A percentile compares a stretch with the other conserved stretches of the same genome.
These are phyloP conservation scores for Dovyalis caffra DNA, from an alignment of 345 rosid species.

Conservation along the genomic window DNA sequence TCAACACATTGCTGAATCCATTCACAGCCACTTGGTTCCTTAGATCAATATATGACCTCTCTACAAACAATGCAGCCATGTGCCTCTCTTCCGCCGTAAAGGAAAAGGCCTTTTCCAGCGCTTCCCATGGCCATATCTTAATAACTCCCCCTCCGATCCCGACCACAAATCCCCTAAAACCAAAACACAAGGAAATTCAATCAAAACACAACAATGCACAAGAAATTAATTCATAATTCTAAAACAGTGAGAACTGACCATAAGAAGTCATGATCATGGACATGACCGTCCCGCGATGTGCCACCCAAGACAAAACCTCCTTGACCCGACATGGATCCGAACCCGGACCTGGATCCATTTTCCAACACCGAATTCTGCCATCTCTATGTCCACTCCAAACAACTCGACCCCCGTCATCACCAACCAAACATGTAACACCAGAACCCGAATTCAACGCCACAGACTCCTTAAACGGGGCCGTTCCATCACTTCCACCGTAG, in stretches of 20 bases:
- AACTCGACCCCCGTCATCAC: slow-evolving; percentile 25
- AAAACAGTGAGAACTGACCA: slow-evolving; percentile 8
- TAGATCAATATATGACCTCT: slow-evolving; percentile 89
- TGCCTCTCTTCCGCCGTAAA: slow-evolving; percentile 76
- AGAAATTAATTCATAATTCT: background rate
- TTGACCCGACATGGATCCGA: slow-evolving; percentile 6
- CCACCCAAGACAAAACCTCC: slow-evolving; percentile 32
- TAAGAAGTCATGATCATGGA: slow-evolving; percentile 22
- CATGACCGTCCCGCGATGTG: slow-evolving; percentile 29
- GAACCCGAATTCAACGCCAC: slow-evolving; percentile 13
- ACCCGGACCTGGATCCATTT: slow-evolving; percentile 13
- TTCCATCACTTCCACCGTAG: slow-evolving; percentile 16
- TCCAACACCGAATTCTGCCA: slow-evolving; percentile 30
- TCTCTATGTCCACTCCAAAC: slow-evolving; percentile 37
- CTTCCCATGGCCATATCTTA: slow-evolving; percentile 96
- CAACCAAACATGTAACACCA: slow-evolving; percentile 17
- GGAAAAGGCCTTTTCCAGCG: slow-evolving; percentile 80
- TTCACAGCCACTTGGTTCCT: slow-evolving; percentile 77
- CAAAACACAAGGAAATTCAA: background rate
- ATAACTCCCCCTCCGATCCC: slow-evolving; percentile 77
- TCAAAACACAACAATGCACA: background rate
- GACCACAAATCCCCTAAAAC: slow-evolving; percentile 91
- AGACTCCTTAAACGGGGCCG: slow-evolving; percentile 25
- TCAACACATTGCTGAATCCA: slow-evolving; percentile 50
- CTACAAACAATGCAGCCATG: slow-evolving; percentile 86